A percentile compares a stretch with the other conserved stretches of the same genome.
Conservation (phyloP, 768 basidiomycete genomes). For the Lactarius sp. region DNA sequence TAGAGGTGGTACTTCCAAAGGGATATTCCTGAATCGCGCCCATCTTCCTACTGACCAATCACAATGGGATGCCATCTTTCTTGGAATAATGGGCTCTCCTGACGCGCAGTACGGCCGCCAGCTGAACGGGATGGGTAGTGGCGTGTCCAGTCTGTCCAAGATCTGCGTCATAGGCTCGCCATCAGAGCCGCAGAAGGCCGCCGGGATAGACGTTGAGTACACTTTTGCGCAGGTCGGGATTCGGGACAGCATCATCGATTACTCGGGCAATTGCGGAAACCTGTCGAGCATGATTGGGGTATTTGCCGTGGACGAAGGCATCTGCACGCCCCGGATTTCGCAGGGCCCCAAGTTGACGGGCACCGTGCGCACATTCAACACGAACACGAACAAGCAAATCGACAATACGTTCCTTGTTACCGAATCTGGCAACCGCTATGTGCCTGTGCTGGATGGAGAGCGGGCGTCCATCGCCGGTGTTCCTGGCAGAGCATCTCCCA, state of each 20-base stretch:
- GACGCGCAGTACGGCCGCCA: slow-evolving; percentile 64
- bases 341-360: slow-evolving; percentile 13
- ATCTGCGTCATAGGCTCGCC: slow-evolving; percentile 59
- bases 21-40: slow-evolving; percentile 55
- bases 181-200: slow-evolving; percentile 37
- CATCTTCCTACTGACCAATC: slow-evolving; percentile 47
- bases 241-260: slow-evolving; percentile 54
- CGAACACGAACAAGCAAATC: slow-evolving; percentile 66
- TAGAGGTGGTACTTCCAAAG: slow-evolving; percentile 75
- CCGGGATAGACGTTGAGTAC: slow-evolving; percentile 59
- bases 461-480: slow-evolving; percentile 65
- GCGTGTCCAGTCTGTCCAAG: slow-evolving; percentile 70
- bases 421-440: slow-evolving; percentile 14
- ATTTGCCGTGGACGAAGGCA: slow-evolving; percentile 63
- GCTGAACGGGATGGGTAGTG: slow-evolving; percentile 79
- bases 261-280: slow-evolving; percentile 74
- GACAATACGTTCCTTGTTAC: slow-evolving; percentile 64
- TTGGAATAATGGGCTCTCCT: slow-evolving; percentile 78
- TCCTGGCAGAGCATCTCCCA: slow-evolving; percentile 57
- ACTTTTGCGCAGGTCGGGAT: slow-evolving; percentile 59
- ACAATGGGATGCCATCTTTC: slow-evolving; percentile 58
- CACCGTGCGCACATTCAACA: slow-evolving; percentile 61
- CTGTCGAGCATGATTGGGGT: slow-evolving; percentile 68
- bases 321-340: slow-evolving; percentile 36
- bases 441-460: slow-evolving; percentile 42